Base-by-base conservation (phyloP, 768 basidiomycete species). In the Boletus rubroflammeus region DNA sequence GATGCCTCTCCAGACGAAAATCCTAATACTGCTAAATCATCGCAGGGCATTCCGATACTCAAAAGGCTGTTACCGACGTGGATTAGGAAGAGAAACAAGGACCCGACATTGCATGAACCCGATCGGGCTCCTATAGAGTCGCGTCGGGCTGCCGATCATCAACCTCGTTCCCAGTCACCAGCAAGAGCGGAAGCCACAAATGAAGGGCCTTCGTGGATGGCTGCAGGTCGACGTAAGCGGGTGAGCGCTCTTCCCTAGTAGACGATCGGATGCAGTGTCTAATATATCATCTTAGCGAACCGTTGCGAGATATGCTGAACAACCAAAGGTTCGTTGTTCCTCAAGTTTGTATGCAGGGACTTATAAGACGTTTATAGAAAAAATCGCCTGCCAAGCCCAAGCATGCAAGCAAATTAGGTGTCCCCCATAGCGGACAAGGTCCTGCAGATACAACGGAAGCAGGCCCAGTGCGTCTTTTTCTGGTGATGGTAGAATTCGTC, bases 11-110 rank as follows among this genome's bases (percentile, higher is more conserved):
- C n/a, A 13, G 26, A 44, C 0, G 4, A n/a, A 6, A 19, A 13
- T n/a, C 0, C 2, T 1, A 5, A n/a, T 28, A 15, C 5, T 15
- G 5, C 1, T 8, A 23, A 7, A 4, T 25, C 23, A 25, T 25
- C 23, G 2, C 23, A 2, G n/a, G 28, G 14, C 14, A 32, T 14
- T 21, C 31, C 0, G 8, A 32, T 32, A 7, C 2, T 46, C 15
- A 32, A 32, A 32, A 32, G 15, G 31, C 15, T 9, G 7, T 2
- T 32, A 14, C 45, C 8, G 5, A 21, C 8, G 9, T 8, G 10
- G 15, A 21, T 34, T 31, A 19, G 14, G 31, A 21, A 23, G 21
- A 3, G 31, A 9, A 23, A 21, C 7, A 46, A 46, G 28, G 45
- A 6, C 21, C 31, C 31, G 1, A 3, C 26, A 6, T 19, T 4